Evolutionary conservation across 2,329 filamentous ascomycete genomes (phyloP).

Genomic region (Fonsecaea nubica): DNA sequence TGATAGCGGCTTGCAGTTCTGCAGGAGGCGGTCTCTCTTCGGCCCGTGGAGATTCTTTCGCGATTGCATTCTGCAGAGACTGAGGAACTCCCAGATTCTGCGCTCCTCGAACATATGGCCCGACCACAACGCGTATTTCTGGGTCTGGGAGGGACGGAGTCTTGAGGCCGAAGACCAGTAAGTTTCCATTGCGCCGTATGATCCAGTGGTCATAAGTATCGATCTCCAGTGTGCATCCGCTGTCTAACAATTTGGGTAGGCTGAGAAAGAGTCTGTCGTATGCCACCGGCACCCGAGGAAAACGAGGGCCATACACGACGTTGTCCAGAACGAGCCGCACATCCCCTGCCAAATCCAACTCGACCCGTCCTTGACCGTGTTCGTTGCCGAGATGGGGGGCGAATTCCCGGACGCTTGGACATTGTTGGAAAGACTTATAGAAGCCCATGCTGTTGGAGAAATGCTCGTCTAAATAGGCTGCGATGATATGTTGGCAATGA

Average conservation of each 20-base stretch:
- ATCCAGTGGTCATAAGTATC: neutral
- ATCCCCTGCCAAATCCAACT: neutral
- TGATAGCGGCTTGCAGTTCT: neutral
- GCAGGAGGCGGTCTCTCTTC: neutral
- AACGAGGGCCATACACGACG: neutral
- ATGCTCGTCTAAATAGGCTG: neutral
- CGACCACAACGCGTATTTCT: neutral
- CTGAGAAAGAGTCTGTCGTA: conserved; percentile 3
- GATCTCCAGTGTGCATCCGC: neutral
- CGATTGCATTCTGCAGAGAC: neutral
- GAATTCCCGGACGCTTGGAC: neutral
- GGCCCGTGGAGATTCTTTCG: neutral
- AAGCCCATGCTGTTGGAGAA: conserved; percentile 8
- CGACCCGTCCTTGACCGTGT: neutral
- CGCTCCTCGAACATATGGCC: neutral
- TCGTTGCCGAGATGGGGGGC: neutral
- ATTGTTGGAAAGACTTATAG: conserved; percentile 1
- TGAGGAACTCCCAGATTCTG: neutral
- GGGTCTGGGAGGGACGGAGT: neutral
- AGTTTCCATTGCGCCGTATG: neutral
- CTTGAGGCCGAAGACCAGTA: neutral
- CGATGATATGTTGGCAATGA: neutral
- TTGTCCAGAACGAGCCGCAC: conserved; percentile 9
- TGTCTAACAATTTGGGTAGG: neutral
- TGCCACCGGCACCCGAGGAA: neutral